phyloP scores from a whole-genome alignment of 2,329 filamentous ascomycete genomes.

The Madurella fahalii region DNA sequence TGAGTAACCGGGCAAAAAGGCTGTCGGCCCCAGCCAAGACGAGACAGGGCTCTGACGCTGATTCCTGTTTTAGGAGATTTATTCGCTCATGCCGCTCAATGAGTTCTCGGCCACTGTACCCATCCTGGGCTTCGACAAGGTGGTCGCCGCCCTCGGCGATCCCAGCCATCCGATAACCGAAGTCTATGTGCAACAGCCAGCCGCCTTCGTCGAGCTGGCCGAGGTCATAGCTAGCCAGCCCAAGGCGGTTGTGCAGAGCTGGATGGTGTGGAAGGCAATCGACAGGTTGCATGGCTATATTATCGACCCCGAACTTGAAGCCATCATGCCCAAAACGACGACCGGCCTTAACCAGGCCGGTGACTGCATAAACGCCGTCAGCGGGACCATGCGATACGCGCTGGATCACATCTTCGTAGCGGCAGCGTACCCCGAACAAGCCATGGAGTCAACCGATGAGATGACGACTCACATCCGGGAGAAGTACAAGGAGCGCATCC shows the following conservation, averaged over 20 bases:
- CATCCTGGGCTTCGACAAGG: constrained; percentile 13
- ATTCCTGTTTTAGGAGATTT: neutral
- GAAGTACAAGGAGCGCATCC: constrained; percentile 58
- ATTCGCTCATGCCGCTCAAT: neutral
- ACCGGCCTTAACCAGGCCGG: constrained; percentile 59
- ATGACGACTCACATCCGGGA: constrained; percentile 69
- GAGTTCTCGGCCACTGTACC: neutral
- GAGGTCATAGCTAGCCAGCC: constrained; percentile 39
- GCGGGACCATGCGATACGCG: constrained; percentile 57
- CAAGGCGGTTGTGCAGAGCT: constrained; percentile 14
- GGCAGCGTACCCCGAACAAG: constrained; percentile 61
- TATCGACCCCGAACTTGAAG: constrained; percentile 37
- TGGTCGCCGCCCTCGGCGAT: constrained; percentile 9
- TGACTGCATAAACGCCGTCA: constrained; percentile 45
- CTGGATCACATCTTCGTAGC: constrained; percentile 68
- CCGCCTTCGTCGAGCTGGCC: constrained; percentile 3
- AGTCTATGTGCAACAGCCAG: neutral
- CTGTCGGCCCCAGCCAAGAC: neutral
- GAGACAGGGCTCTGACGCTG: neutral
- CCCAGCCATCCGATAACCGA: neutral
- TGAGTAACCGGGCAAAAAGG: too few relatives aligned
- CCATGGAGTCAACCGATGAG: constrained; percentile 62
- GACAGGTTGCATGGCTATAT: constrained; percentile 53
- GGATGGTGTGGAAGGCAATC: constrained; percentile 61
- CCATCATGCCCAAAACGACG: constrained; percentile 39